These are phyloP conservation scores for Chlorophyllum brunneum DNA, from an alignment of 768 basidiomycete genomes.

Conservation along the genomic window DNA sequence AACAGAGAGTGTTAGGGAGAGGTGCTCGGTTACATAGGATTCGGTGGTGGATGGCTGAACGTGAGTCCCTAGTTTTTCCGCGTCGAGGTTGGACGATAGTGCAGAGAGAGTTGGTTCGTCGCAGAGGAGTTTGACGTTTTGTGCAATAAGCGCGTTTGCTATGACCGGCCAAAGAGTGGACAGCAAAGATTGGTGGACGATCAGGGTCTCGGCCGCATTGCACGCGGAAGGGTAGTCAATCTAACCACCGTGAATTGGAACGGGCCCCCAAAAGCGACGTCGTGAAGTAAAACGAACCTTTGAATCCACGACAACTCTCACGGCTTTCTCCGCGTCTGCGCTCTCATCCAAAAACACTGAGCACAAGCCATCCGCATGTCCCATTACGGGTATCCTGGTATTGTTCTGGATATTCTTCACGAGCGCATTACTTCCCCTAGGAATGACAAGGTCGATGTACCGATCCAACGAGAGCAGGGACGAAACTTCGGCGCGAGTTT, in stretches of 20 bases:
- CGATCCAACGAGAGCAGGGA: slow-evolving; percentile 81
- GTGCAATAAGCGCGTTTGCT: slow-evolving; percentile 63
- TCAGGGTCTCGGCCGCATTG: slow-evolving; percentile 86
- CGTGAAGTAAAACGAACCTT: slow-evolving; percentile 62
- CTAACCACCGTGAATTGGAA: slow-evolving; percentile 37
- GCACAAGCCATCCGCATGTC: slow-evolving; percentile 96
- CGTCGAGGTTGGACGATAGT: slow-evolving; percentile 33
- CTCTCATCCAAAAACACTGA: slow-evolving; percentile 83
- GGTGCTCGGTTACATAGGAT: slow-evolving; percentile 86
- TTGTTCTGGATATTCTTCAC: slow-evolving; percentile 85
- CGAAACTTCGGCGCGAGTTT: slow-evolving; percentile 88
- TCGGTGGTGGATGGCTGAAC: slow-evolving; percentile 50
- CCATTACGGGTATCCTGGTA: slow-evolving; percentile 97
- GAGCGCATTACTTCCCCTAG: slow-evolving; percentile 88
- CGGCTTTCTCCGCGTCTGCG: slow-evolving; percentile 76
- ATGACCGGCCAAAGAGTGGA: slow-evolving; percentile 78
- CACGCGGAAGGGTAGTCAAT: slow-evolving; percentile 94
- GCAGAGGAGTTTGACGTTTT: slow-evolving; percentile 76
- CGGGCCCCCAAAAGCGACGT: too few relatives aligned
- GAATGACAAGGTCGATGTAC: slow-evolving; percentile 96
- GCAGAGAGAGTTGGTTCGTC: slow-evolving; percentile 62
- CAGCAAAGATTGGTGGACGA: slow-evolving; percentile 76
- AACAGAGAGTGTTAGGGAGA: slow-evolving; percentile 82
- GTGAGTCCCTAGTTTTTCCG: slow-evolving; percentile 38
- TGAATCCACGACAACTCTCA: slow-evolving; percentile 81